Percentiles rank a stretch among this genome's conserved stretches.
Conservation (phyloP, 176 grass and related monocot species). For the Bromus sterilis region DNA sequence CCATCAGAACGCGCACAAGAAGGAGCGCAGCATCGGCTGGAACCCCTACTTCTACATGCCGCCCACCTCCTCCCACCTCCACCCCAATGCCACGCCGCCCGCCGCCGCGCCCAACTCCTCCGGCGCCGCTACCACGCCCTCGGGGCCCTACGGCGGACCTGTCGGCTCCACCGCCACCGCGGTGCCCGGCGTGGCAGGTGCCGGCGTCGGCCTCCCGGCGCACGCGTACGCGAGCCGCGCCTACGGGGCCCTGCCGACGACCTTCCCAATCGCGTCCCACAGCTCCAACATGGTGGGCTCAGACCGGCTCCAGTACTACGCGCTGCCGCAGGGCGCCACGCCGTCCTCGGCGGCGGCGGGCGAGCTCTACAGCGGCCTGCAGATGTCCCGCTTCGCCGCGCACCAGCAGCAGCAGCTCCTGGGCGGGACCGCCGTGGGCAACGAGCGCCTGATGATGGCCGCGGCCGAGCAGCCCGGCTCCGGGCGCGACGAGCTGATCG, state of each 20-base stretch:
- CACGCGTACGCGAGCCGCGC: background rate
- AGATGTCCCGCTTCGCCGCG: conserved; percentile 38
- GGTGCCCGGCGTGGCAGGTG: background rate
- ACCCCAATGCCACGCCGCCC: background rate
- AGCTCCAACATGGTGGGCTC: conserved; percentile 9
- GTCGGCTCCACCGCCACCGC: background rate
- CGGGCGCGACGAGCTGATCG: conserved; percentile 60
- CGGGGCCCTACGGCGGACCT: background rate
- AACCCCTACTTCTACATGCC: conserved; percentile 71
- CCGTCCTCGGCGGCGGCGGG: background rate
- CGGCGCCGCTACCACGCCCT: background rate
- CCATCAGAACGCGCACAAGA: conserved; percentile 97
- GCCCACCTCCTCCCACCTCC: background rate
- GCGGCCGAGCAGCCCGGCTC: conserved; percentile 30
- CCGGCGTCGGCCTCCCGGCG: background rate
- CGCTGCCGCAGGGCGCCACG: background rate
- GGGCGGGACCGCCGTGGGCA: conserved; percentile 3
- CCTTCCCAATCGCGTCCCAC: conserved; percentile 46
- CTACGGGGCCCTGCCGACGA: conserved; percentile 5
- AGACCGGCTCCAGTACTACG: conserved; percentile 22
- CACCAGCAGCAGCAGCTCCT: conserved; percentile 40
- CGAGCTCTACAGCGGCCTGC: background rate
- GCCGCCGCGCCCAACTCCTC: background rate
- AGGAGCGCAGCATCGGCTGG: conserved; percentile 78
- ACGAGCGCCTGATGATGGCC: conserved; percentile 31